Base-by-base conservation (phyloP, 1,284 basidiomycete genomes). In the Puccinia hordei region DNA sequence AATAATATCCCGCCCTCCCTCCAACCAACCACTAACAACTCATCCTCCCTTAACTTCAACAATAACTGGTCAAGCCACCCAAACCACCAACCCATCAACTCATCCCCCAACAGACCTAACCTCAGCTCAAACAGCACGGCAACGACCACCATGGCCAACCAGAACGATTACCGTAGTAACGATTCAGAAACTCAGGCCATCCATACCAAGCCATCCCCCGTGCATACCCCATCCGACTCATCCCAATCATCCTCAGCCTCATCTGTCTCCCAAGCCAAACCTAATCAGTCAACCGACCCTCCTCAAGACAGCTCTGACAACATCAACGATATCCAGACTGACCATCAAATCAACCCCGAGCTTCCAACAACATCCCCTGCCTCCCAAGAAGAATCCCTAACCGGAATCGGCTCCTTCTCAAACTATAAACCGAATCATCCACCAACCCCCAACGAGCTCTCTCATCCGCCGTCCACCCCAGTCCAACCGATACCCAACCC, bases 361-460 rank as follows among this genome's bases (percentile, higher is more conserved):
- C n/a, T n/a, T n/a, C n/a, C n/a, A 24, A 59, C 19, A 63, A 35
- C 61, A 12, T 5, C 27, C 10, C 30, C 61, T 41, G 27, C 15
- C 49, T 68, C 46, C 22, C 15, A 68, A 3, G 63, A 78, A 66
- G 74, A 19, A 44, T 68, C 74, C 15, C 46, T 66, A 1, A 77
- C 63, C 22, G 59, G 74, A 53, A 65, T 68, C 22, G 63, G 74
- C 6, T 68, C 74, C 4, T 53, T 53, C 24, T 71, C 66, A 66
- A 79, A 61, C 57, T 74, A 74, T 24, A 74, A 74, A 55, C 57
- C 38, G 44, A 72, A 6, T 38, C 46, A 65, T 33, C 30, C 17
- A 68, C n/a, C 22, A 38, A 46, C 13, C 35, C 30, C 46, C 13
- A 65, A 46, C 41, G 17, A 61, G 13, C 51, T 44, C 55, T 61